These are phyloP conservation scores for Scenedesmus sp. DNA, from an alignment of 163 green algal genomes.

Conservation along the genomic window DNA sequence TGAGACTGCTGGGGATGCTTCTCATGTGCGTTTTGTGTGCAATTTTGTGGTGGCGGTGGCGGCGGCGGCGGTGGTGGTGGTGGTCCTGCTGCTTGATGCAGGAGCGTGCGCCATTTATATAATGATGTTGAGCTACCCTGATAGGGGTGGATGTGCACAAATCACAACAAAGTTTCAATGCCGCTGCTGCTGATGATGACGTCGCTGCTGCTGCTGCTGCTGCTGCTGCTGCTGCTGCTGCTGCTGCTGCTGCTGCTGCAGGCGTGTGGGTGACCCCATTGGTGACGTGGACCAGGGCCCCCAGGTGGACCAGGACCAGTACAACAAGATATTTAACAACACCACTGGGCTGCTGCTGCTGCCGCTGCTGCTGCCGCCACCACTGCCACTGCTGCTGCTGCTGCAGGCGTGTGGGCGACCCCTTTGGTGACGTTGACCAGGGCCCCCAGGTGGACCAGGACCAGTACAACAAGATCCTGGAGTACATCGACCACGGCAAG, in stretches of 20 bases:
- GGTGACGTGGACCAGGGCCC: conserved; percentile 75
- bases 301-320: conserved; percentile 69
- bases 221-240: not conserved
- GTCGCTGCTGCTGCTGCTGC: too few species aligned
- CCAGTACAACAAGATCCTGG: conserved; percentile 83
- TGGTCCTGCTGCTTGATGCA: not conserved
- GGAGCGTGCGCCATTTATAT: not conserved
- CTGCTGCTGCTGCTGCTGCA: not conserved
- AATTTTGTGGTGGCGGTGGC: too few species aligned
- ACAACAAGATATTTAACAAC: conserved; percentile 59
- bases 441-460: conserved; percentile 73
- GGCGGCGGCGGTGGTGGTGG: too few species aligned
- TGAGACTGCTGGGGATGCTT: conserved; percentile 32
- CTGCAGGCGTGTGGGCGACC: conserved; percentile 71
- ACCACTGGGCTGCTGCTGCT: not conserved
- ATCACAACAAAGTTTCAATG: too few species aligned
- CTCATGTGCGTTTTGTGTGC: not conserved
- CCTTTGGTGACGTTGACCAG: conserved; percentile 75
- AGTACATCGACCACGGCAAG: conserved; percentile 69
- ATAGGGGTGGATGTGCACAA: too few species aligned
- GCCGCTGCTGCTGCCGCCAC: not conserved
- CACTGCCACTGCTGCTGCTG: not conserved
- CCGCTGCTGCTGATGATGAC: not conserved
- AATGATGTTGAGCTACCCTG: too few species aligned
- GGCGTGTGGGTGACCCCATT: conserved; percentile 79